Conservation (phyloP, 495 filamentous ascomycete species). For the Pyrenula aspistea region DNA sequence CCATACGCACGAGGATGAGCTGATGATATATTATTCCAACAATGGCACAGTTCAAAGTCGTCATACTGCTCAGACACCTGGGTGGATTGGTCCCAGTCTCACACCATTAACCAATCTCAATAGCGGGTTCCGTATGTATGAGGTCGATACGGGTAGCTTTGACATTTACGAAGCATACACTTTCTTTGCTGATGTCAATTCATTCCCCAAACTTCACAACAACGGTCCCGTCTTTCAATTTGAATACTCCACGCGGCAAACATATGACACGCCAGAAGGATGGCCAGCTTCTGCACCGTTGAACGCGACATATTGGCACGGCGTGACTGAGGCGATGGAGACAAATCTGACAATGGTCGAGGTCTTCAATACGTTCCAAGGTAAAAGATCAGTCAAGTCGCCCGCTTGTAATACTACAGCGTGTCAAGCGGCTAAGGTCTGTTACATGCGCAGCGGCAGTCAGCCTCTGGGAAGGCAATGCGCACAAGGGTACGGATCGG, state of each 20-base stretch:
- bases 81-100: constrained; percentile 39
- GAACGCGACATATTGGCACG: constrained; percentile 46
- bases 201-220: constrained; percentile 20
- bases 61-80: constrained; percentile 27
- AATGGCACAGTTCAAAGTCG: constrained; percentile 29
- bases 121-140: constrained; percentile 41
- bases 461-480: constrained; percentile 35
- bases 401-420: constrained; percentile 36
- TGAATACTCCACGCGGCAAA: constrained; percentile 44
- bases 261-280: constrained; percentile 30
- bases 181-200: constrained; percentile 37
- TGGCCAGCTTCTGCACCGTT: constrained; percentile 38
- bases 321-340: constrained; percentile 49
- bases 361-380: constrained; percentile 41
- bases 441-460: constrained; percentile 48
- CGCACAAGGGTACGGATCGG: constrained; percentile 32
- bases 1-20: constrained; percentile 43
- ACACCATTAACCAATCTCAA: constrained; percentile 44
- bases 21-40: constrained; percentile 39
- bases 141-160: constrained; percentile 41
- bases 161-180: constrained; percentile 40
- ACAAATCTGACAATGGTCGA: constrained; percentile 29
- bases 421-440: constrained; percentile 43
- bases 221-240: constrained; percentile 31
- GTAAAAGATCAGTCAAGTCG: constrained; percentile 35